phyloP scores from a whole-genome alignment of 352 stramenopile genomes.

The Phytophthora citrophthora region DNA sequence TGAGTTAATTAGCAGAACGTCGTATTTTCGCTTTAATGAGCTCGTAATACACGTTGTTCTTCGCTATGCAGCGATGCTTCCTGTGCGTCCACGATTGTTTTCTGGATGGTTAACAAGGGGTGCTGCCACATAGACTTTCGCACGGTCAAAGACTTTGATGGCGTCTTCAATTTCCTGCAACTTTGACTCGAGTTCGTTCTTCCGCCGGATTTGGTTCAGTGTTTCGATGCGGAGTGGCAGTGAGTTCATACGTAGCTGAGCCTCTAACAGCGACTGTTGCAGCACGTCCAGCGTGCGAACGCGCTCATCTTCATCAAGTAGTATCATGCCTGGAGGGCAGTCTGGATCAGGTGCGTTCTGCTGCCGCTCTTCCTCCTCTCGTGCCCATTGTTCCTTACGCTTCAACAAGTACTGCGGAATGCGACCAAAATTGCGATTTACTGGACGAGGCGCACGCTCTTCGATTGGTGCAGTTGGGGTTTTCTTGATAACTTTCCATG shows the following conservation, averaged over 20 bases:
- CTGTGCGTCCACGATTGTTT: constrained; percentile 23
- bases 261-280: constrained; percentile 61
- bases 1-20: constrained; percentile 51
- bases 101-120: constrained; percentile 27
- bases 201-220: constrained; percentile 75
- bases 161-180: constrained; percentile 91
- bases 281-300: constrained; percentile 74
- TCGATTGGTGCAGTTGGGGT: constrained; percentile 30
- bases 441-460: constrained; percentile 2
- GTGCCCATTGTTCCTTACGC: constrained; percentile 81
- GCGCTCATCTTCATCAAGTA: constrained; percentile 83
- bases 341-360: constrained; percentile 81
- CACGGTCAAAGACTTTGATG: constrained; percentile 87
- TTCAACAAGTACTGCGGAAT: constrained; percentile 76
- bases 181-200: constrained; percentile 83
- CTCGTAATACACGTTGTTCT: constrained; percentile 22
- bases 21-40: constrained; percentile 13
- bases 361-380: constrained; percentile 82
- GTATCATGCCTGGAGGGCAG: constrained; percentile 86
- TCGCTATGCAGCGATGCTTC: constrained; percentile 32
- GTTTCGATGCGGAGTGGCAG: constrained; percentile 90
- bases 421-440: constrained; percentile 56
- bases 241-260: constrained; percentile 69
- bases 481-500: constrained; percentile 80
- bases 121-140: constrained; percentile 86